These are phyloP conservation scores for Epichloe glyceriae DNA, from an alignment of 2,329 filamentous ascomycete genomes.

Conservation along the genomic window DNA sequence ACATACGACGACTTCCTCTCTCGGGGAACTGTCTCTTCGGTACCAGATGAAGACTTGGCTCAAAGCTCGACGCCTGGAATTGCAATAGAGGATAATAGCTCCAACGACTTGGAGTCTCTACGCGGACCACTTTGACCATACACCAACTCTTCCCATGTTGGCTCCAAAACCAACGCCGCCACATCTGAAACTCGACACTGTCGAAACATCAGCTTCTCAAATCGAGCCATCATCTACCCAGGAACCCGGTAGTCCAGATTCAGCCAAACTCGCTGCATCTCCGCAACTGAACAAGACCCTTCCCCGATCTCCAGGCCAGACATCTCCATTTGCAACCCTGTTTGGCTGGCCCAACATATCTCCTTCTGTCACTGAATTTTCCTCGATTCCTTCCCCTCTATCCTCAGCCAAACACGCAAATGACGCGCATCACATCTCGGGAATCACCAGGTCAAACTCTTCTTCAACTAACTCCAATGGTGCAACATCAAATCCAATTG, in stretches of 20 bases:
- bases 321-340: slow-evolving; percentile 35
- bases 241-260: slow-evolving; percentile 15
- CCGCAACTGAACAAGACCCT: slow-evolving; percentile 40
- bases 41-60: slow-evolving; percentile 11
- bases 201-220: slow-evolving; percentile 20
- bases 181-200: slow-evolving; percentile 36
- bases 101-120: slow-evolving; percentile 14
- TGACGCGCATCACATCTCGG: slow-evolving; percentile 16
- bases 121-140: slow-evolving; percentile 25
- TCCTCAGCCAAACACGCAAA: slow-evolving; percentile 28
- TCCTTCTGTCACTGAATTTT: slow-evolving; percentile 36
- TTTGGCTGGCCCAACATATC: slow-evolving; percentile 40
- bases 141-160: slow-evolving; percentile 34
- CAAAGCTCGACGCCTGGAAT: slow-evolving; percentile 15
- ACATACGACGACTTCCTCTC: slow-evolving; percentile 31
- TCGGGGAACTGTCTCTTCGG: slow-evolving; percentile 17
- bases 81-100: slow-evolving; percentile 15
- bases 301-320: slow-evolving; percentile 38
- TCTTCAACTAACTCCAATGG: slow-evolving; percentile 24
- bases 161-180: slow-evolving; percentile 37
- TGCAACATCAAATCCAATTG: slow-evolving; percentile 28
- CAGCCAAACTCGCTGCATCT: slow-evolving; percentile 14
- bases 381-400: slow-evolving; percentile 40
- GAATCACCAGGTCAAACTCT: slow-evolving; percentile 1
- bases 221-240: slow-evolving; percentile 14